These are phyloP conservation scores for Favolaschia claudopus DNA, from an alignment of 768 basidiomycete species.

Conservation along the genomic window DNA sequence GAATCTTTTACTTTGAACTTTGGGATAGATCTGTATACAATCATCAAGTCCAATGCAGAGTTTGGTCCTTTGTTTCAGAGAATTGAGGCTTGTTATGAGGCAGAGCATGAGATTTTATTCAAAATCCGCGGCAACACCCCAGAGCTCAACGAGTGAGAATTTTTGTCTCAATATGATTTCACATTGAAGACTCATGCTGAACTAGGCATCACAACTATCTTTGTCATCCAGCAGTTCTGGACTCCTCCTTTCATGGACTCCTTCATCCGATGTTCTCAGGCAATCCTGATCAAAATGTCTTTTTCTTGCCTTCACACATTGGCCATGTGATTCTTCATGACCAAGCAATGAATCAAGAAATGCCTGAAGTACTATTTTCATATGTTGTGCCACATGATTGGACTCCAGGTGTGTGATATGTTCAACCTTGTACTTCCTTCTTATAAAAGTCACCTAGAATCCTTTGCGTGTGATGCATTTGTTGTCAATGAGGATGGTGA, in stretches of 20 bases:
- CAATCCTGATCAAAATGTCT: conserved; percentile 34
- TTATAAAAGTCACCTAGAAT: conserved; percentile 30
- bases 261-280: conserved; percentile 40
- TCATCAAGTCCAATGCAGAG: conserved; percentile 29
- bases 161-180: not conserved
- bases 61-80: conserved; percentile 36
- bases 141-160: conserved; percentile 13
- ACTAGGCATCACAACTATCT: conserved; percentile 25
- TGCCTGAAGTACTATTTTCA: conserved; percentile 21
- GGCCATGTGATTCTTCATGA: conserved; percentile 27
- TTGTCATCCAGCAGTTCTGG: conserved; percentile 41
- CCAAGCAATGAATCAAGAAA: not conserved
- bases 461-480: conserved; percentile 35
- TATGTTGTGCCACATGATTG: conserved; percentile 34
- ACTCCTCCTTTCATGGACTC: conserved; percentile 42
- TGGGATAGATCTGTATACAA: conserved; percentile 29
- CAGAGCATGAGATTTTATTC: conserved; percentile 8
- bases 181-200: not conserved
- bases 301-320: conserved; percentile 41
- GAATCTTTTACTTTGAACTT: not conserved
- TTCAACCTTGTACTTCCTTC: no score
- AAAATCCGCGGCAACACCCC: conserved; percentile 27
- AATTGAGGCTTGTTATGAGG: conserved; percentile 26
- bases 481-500: conserved; percentile 35
- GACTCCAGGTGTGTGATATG: conserved; percentile 35